phyloP scores from a whole-genome alignment of 768 basidiomycete genomes.

The Leccinum uliginosum region DNA sequence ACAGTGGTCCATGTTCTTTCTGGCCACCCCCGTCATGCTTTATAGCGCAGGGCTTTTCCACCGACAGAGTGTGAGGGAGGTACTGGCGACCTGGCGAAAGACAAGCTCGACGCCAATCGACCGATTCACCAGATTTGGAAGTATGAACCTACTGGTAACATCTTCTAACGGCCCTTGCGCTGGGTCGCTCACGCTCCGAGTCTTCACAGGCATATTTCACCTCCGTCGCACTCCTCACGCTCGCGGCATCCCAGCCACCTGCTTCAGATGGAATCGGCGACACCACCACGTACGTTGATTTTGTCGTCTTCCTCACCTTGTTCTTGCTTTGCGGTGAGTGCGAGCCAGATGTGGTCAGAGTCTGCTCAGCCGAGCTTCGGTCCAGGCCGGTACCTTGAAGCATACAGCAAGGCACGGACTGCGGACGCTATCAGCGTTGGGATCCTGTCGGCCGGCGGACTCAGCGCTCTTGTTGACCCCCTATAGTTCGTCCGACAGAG shows the following conservation, averaged over 20 bases:
- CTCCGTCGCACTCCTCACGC: conserved; percentile 62
- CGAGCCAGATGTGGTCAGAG: not conserved
- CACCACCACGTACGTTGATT: conserved; percentile 74
- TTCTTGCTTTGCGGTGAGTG: conserved; percentile 65
- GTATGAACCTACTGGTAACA: conserved; percentile 80
- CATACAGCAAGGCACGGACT: conserved; percentile 63
- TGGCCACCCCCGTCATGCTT: conserved; percentile 69
- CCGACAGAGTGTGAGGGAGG: conserved; percentile 49
- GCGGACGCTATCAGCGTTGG: conserved; percentile 69
- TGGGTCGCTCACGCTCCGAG: conserved; percentile 24
- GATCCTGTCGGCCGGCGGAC: conserved; percentile 57
- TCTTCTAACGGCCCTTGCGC: not conserved
- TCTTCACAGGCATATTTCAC: conserved; percentile 72
- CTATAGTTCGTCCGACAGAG: conserved; percentile 5
- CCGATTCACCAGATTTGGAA: conserved; percentile 69
- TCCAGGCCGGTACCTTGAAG: conserved; percentile 60
- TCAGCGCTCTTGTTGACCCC: conserved; percentile 50
- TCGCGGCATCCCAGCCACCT: conserved; percentile 45
- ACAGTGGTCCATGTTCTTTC: conserved; percentile 61
- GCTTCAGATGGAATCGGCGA: conserved; percentile 39
- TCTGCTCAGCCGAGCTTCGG: not conserved
- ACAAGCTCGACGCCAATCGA: conserved; percentile 49
- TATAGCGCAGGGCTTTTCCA: conserved; percentile 60
- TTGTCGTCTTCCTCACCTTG: conserved; percentile 74
- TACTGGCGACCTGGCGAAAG: conserved; percentile 51